phyloP scores from a whole-genome alignment of 768 basidiomycete species.

The Boletus coccyginus region DNA sequence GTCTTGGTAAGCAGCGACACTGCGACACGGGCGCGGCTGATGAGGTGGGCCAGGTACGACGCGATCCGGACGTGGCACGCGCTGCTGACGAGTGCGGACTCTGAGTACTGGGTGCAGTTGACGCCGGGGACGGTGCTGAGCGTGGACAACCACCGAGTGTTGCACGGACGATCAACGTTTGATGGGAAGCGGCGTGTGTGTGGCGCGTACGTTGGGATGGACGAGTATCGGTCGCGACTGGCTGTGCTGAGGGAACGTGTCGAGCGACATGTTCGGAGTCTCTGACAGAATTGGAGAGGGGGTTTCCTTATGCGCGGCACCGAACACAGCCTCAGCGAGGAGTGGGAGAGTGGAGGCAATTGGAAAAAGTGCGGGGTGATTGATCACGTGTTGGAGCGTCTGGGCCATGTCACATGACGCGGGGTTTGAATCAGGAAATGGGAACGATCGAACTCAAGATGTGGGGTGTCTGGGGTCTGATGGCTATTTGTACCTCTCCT shows the following conservation, averaged over 20 bases:
- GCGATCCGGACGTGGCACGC: slow-evolving; percentile 79
- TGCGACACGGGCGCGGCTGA: not conserved
- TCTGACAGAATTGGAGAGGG: slow-evolving; percentile 34
- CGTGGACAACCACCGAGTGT: slow-evolving; percentile 88
- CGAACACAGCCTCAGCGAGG: slow-evolving; percentile 8
- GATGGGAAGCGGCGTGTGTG: slow-evolving; percentile 88
- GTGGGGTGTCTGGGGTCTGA: slow-evolving; percentile 15
- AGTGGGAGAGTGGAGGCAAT: slow-evolving; percentile 14
- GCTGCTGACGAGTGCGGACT: slow-evolving; percentile 72
- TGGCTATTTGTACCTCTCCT: slow-evolving; percentile 23
- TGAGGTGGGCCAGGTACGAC: slow-evolving; percentile 53
- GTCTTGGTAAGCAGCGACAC: slow-evolving; percentile 51
- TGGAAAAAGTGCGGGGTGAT: slow-evolving; percentile 22
- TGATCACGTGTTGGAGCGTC: slow-evolving; percentile 16
- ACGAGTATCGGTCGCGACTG: slow-evolving; percentile 85
- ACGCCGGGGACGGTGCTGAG: slow-evolving; percentile 87
- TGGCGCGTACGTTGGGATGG: slow-evolving; percentile 89
- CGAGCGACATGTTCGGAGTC: slow-evolving; percentile 59
- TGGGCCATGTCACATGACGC: slow-evolving; percentile 18
- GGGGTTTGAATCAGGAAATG: slow-evolving; percentile 8
- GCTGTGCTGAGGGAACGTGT: slow-evolving; percentile 59
- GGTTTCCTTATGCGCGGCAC: slow-evolving; percentile 13
- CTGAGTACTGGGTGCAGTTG: slow-evolving; percentile 92
- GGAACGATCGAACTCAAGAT: slow-evolving; percentile 20
- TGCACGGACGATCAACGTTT: slow-evolving; percentile 93